phyloP scores from a whole-genome alignment of 2,329 filamentous ascomycete genomes.

The Cladorrhinum sp. region DNA sequence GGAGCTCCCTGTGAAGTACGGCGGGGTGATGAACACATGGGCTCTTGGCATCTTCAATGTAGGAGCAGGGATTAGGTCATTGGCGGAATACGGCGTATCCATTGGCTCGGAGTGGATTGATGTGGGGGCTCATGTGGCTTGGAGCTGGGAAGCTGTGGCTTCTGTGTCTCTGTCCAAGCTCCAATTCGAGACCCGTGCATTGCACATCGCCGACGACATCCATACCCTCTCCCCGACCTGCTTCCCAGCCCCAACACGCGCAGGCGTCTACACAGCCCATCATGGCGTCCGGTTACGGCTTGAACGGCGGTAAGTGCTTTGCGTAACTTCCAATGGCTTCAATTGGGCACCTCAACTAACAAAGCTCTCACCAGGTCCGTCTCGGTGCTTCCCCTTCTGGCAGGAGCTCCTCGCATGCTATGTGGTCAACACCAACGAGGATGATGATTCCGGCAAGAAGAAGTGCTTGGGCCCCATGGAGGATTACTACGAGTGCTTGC shows the following conservation, averaged over 20 bases:
- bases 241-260: slow-evolving; percentile 18
- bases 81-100: neutral
- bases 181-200: slow-evolving; percentile 13
- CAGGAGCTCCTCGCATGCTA: slow-evolving; percentile 99
- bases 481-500: slow-evolving; percentile 98
- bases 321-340: slow-evolving; percentile 11
- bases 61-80: neutral
- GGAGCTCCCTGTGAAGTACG: slow-evolving; percentile 6
- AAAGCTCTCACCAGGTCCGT: slow-evolving; percentile 46
- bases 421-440: slow-evolving; percentile 82
- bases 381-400: slow-evolving; percentile 98
- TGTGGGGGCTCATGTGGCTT: slow-evolving; percentile 8
- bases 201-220: slow-evolving; percentile 21
- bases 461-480: slow-evolving; percentile 84
- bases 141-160: slow-evolving; percentile 7
- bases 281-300: slow-evolving; percentile 82
- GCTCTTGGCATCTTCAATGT: slow-evolving; percentile 6
- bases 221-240: slow-evolving; percentile 14
- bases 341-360: slow-evolving; percentile 5
- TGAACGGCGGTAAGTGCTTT: slow-evolving; percentile 67
- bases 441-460: slow-evolving; percentile 76
- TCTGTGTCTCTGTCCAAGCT: slow-evolving; percentile 13
- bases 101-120: neutral
- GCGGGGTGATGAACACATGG: slow-evolving; percentile 9
- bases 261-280: slow-evolving; percentile 23